Evolutionary conservation across 169 alveolate species (phyloP), one percentile per base, ranked within the genome.

Genomic region (Cyclospora cayetanensis): DNA sequence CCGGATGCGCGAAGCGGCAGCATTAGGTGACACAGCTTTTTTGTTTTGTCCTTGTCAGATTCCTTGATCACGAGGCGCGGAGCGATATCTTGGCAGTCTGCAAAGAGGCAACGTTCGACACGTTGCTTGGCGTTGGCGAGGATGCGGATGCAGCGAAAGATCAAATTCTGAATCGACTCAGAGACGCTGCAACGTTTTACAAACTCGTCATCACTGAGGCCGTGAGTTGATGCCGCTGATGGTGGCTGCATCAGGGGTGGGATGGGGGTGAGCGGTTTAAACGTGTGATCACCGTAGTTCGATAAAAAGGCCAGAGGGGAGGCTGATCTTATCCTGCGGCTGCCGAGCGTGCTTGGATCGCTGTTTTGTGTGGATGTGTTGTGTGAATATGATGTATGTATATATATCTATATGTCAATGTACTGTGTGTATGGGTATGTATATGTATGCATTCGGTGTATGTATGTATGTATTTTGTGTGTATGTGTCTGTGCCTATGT

Each of bases 141-240:
- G 22, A 42, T 12, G 34, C 83, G 1, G 85, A 86, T 31, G 35
- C 1, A 5, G 72, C 72, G 2, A 79, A 37, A 31, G 74, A 86
- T 18, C 76, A 86, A 22, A 11, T 86, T 4, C 53, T 86, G 31
- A 35, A 42, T n/a, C 42, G 85, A 1, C 25, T 86, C 41, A 31
- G 31, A 4, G 92, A 86, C 42, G 92, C 92, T 1, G 83, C 92
- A 5, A 63, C 85, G 37, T 86, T 86, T 60, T 79, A 86, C 74
- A 86, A 86, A 43, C 27, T 86, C 53, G 35, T 43, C 70, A 42
- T 86, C 42, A 66, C 83, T 9, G 92, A 86, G 15, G 41, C 76
- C 31, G 92, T 86, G 7, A n/a, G 90, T 9, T 25, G 5, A n/a
- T 15, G 2, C 27, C 20, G 20, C 34, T 39, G 53, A 50, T 22